Percentiles rank a stretch among this genome's conserved stretches.
phyloP scores from a whole-genome alignment of 179 eudicot genomes.

The Beta macrorhiza region DNA sequence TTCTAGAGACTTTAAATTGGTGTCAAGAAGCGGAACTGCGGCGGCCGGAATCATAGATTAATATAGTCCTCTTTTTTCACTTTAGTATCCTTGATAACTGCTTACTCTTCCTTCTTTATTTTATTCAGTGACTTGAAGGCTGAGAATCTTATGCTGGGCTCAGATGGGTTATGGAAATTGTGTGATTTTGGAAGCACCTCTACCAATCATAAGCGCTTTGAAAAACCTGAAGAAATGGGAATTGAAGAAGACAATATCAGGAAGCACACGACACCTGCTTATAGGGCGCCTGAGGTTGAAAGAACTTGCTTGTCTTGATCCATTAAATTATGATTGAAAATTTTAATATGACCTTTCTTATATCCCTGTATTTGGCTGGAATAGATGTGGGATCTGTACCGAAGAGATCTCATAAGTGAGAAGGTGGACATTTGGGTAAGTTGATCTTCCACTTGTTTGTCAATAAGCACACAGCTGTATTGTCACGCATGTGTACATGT shows the following conservation, averaged over 20 bases:
- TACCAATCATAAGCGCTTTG: slow-evolving; percentile 58
- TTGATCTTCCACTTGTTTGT: slow-evolving; percentile 8
- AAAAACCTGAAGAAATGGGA: slow-evolving; percentile 98
- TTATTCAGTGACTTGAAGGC: slow-evolving; percentile 86
- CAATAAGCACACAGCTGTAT: not conserved
- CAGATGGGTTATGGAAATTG: slow-evolving; percentile 92
- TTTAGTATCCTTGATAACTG: not conserved
- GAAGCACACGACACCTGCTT: slow-evolving; percentile 98
- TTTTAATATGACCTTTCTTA: slow-evolving; percentile 28
- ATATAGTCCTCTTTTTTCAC: not conserved
- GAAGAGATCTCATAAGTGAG: slow-evolving; percentile 86
- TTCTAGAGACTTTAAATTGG: not conserved
- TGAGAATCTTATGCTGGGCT: slow-evolving; percentile 82
- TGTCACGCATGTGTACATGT: not conserved
- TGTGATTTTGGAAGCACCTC: slow-evolving; percentile 98
- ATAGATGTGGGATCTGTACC: slow-evolving; percentile 93
- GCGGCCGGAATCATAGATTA: not conserved
- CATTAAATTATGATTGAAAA: slow-evolving; percentile 1
- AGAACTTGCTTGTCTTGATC: slow-evolving; percentile 20
- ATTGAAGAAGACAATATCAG: slow-evolving; percentile 96
- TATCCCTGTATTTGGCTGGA: slow-evolving; percentile 34
- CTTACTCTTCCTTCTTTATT: slow-evolving; percentile 19
- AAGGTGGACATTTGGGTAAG: slow-evolving; percentile 99
- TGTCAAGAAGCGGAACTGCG: not conserved
- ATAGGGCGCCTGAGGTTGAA: slow-evolving; percentile 95